Evolutionary conservation across 805 yeast genomes (phyloP), one percentile per base, ranked within the genome.

Genomic region (Yarrowia keelungensis): DNA sequence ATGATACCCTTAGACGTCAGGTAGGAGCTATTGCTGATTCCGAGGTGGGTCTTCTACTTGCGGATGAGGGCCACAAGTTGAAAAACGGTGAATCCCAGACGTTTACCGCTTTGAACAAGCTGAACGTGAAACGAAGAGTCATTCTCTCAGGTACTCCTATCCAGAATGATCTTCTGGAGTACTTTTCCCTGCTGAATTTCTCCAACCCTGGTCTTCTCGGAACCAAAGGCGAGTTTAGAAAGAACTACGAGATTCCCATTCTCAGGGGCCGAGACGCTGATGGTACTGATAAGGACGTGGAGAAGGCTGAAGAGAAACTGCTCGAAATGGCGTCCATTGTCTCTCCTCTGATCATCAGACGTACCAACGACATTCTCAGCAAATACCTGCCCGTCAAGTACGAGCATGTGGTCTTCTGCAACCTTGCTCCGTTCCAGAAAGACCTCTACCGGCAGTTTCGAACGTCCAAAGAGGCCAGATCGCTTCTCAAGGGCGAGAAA

Each of bases 101-200:
- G 0, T 94, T 92, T 73, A 91, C 91, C 0, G 91, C 98, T 0
- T 82, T 94, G 49, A 88, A 91, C 74, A 85, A 92, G n/a, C 83
- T 95, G 68, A 86, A 89, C 65, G 94, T 97, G 76, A 87, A 89
- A 62, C 83, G 99, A 74, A 83, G 99, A 69, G 98, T 94, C 8
- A 94, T 94, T 72, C 80, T 94, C 26, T 91, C 97, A 0, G 99
- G 99, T 46, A 94, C 99, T 0, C 99, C 99, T 0, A 93, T 94
- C 71, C 99, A 94, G 77, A 94, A 94, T 74, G 98, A 94, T 80
- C 81, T 94, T 43, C 89, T 97, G 0, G 99, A 94, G 78, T 94
- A 94, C 79, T 95, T 92, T 75, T 91, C 98, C 0, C 79, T 94
- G 64, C 81, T 95, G 70, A 91, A 88, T 74, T 94, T 94, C 80